These are phyloP conservation scores for Sarocladium oryzae DNA, from an alignment of 2,329 filamentous ascomycete species.

Conservation along the genomic window DNA sequence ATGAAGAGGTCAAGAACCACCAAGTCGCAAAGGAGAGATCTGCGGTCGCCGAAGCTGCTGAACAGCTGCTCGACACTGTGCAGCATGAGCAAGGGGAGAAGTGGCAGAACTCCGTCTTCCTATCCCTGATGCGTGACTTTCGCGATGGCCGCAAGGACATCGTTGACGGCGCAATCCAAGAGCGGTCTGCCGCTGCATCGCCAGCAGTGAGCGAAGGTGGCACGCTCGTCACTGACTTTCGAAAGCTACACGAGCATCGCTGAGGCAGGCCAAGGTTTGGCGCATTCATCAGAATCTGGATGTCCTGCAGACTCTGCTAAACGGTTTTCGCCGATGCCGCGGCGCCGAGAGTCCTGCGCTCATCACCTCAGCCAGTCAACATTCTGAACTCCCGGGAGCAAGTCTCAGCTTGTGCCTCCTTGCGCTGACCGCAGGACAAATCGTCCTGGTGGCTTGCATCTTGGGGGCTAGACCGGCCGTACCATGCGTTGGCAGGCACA, in stretches of 20 bases:
- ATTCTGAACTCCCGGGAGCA: slow-evolving; percentile 14
- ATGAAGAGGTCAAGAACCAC: slow-evolving; percentile 13
- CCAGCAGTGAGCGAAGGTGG: slow-evolving; percentile 1
- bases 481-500: too few species aligned
- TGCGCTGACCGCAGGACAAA: not conserved
- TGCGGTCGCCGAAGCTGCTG: slow-evolving; percentile 35
- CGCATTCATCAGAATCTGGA: not conserved
- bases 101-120: slow-evolving; percentile 40
- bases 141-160: slow-evolving; percentile 38
- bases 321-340: not conserved
- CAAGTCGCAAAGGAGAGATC: slow-evolving; percentile 21
- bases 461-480: not conserved
- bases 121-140: slow-evolving; percentile 39
- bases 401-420: not conserved
- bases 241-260: not conserved
- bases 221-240: slow-evolving; percentile 7
- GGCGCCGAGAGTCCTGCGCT: not conserved
- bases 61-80: slow-evolving; percentile 35
- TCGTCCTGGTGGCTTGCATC: not conserved
- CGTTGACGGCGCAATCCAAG: slow-evolving; percentile 33
- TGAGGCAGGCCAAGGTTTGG: not conserved
- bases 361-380: slow-evolving; percentile 18
- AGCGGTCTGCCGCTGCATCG: slow-evolving; percentile 16
- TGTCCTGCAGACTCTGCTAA: not conserved
- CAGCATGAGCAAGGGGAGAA: slow-evolving; percentile 38